Evolutionary conservation across 2,329 filamentous ascomycete genomes (phyloP).

Genomic region (Calonectria henricotiae): DNA sequence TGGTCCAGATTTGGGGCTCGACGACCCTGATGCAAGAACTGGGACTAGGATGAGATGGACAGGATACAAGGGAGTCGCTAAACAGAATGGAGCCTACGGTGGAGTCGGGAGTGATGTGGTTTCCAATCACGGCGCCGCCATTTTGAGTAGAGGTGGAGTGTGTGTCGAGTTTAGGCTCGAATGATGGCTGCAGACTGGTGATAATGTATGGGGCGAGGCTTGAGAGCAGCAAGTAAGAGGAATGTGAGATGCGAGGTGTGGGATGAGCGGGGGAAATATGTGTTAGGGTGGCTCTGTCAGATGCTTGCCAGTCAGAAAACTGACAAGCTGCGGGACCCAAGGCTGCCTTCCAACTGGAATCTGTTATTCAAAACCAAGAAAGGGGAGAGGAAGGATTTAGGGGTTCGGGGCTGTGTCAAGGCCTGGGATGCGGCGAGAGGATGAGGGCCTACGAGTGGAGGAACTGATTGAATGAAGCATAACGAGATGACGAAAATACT

Average conservation of each 20-base stretch:
- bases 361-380: constrained; percentile 17
- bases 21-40: background rate
- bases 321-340: background rate
- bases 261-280: constrained; percentile 13
- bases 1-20: constrained; percentile 20
- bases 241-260: constrained; percentile 7
- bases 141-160: constrained; percentile 13
- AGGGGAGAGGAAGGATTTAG: constrained; percentile 5
- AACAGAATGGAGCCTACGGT: constrained; percentile 4
- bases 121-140: constrained; percentile 19
- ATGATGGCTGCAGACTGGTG: constrained; percentile 7
- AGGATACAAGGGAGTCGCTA: constrained; percentile 22
- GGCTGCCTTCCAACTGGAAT: constrained; percentile 1
- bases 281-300: constrained; percentile 20
- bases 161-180: constrained; percentile 25
- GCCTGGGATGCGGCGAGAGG: constrained; percentile 3
- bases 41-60: background rate
- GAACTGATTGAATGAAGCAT: background rate
- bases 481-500: background rate
- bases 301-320: constrained; percentile 13
- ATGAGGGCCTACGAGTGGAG: background rate
- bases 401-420: background rate
- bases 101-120: constrained; percentile 2
- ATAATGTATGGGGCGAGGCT: constrained; percentile 13
- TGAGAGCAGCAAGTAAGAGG: constrained; percentile 19